A percentile compares a stretch with the other conserved stretches of the same genome.
Evolutionary conservation across 805 yeast genomes (phyloP).

Genomic region (Lachancea sp.): DNA sequence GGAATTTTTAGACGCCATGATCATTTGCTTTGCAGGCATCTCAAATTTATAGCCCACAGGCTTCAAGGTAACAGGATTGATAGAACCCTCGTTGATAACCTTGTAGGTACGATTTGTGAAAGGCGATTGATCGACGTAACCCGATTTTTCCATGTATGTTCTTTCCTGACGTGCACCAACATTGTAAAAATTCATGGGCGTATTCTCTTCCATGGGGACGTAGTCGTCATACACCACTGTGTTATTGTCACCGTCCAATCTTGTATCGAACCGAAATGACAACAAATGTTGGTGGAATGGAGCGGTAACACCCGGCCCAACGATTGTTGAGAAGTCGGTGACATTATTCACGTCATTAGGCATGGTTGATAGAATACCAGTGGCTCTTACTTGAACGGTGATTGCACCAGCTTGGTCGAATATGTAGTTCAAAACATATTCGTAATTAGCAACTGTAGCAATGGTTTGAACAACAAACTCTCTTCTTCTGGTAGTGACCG

Average conservation of each 20-base stretch:
- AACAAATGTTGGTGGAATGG: slow-evolving; percentile 80
- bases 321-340: slow-evolving; percentile 65
- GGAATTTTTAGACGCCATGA: slow-evolving; percentile 57
- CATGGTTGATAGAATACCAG: slow-evolving; percentile 82
- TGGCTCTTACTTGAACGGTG: slow-evolving; percentile 73
- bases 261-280: slow-evolving; percentile 75
- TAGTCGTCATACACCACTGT: slow-evolving; percentile 68
- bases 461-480: slow-evolving; percentile 74
- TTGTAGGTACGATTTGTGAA: slow-evolving; percentile 68
- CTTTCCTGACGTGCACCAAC: slow-evolving; percentile 64
- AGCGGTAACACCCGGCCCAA: slow-evolving; percentile 77
- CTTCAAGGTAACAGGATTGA: slow-evolving; percentile 60
- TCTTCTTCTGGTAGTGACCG: slow-evolving; percentile 73
- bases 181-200: slow-evolving; percentile 54
- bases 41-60: slow-evolving; percentile 74
- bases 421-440: slow-evolving; percentile 64
- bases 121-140: slow-evolving; percentile 66
- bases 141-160: slow-evolving; percentile 61
- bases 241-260: slow-evolving; percentile 74
- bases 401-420: slow-evolving; percentile 75
- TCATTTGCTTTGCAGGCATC: slow-evolving; percentile 72
- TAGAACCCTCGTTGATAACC: slow-evolving; percentile 64
- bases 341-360: slow-evolving; percentile 63
- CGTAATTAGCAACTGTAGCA: slow-evolving; percentile 82
- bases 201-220: slow-evolving; percentile 49